Base-by-base conservation (phyloP, 2,329 filamentous ascomycete genomes). In the Beauveria australis region DNA sequence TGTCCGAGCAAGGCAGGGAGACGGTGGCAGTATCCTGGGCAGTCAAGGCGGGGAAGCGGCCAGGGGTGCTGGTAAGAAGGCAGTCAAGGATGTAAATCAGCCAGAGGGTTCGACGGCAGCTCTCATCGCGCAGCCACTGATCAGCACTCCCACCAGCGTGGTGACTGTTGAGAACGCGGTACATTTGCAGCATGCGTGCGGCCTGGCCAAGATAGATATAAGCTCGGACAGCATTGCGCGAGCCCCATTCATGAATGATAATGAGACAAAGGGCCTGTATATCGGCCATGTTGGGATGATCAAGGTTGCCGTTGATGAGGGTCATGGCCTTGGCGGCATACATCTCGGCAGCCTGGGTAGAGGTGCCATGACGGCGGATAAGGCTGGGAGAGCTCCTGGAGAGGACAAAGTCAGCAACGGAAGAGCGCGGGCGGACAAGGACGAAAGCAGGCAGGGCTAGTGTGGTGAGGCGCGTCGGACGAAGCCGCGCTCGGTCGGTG, bases 181-280 rank as follows among this genome's bases (percentile, higher is more conserved):
- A 84, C 83, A 86, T 86, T 72, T 86, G 83, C 37, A 83, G 78
- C 82, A 86, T 85, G 62, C 83, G 81, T n/a, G 81, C 79, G 37
- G 83, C 83, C 68, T 85, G 82, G 64, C 83, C 83, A 26, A 86
- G 76, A 68, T 85, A 85, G 69, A 84, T 80, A 75, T 86, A 86
- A 63, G 83, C 83, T 19, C 83, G 81, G 33, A 86, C 81, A 43
- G 83, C 83, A 69, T 84, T 85, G 47, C 83, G 74, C 61, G 79
- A 81, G 53, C 83, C 83, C 83, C 83, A 86, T 72, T 86, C 83
- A 65, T 86, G 83, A 57, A 86, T 82, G 64, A 84, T 81, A 64
- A 86, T 72, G 59, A 86, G 75, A 71, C 83, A 85, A 33, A 85
- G 74, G 53, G 82, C 79, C 73, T 86, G 83, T 61, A 86, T 84